Conservation (phyloP, 2,329 filamentous ascomycete species). For the Ceratocystis diversiconidia region DNA sequence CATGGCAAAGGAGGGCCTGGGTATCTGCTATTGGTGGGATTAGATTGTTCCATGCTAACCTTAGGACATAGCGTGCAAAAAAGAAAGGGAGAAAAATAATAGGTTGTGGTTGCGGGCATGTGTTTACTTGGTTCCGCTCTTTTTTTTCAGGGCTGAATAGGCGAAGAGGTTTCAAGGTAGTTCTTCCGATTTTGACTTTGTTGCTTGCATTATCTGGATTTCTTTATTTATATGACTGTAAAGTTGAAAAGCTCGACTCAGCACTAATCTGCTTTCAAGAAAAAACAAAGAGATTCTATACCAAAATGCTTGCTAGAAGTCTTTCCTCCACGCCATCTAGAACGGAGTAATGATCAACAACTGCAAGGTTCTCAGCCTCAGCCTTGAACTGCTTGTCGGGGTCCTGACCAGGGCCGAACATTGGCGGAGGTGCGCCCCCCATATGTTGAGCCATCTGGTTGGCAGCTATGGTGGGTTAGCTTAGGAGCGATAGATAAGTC, state of each 20-base stretch:
- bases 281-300: conserved; percentile 6
- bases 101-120: too few relatives aligned
- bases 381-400: conserved; percentile 87
- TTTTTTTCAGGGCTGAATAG: conserved; percentile 6
- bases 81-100: neutral
- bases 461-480: conserved; percentile 45
- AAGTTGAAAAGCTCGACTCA: neutral
- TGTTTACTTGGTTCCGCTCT: neutral
- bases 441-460: conserved; percentile 88
- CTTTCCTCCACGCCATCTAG: conserved; percentile 78
- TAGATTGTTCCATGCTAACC: neutral
- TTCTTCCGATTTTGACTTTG: conserved; percentile 5
- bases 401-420: conserved; percentile 86
- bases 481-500: neutral
- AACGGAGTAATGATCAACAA: conserved; percentile 86
- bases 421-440: conserved; percentile 59
- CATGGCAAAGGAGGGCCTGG: conserved; percentile 49
- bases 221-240: neutral
- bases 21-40: conserved; percentile 52
- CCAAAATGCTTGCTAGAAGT: conserved; percentile 36
- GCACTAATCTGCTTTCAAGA: neutral
- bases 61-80: too few relatives aligned
- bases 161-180: neutral
- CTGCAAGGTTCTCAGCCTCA: conserved; percentile 90
- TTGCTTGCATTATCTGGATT: conserved; percentile 5